phyloP scores from a whole-genome alignment of 139 green algal species.

The Coelastrella sp. region DNA sequence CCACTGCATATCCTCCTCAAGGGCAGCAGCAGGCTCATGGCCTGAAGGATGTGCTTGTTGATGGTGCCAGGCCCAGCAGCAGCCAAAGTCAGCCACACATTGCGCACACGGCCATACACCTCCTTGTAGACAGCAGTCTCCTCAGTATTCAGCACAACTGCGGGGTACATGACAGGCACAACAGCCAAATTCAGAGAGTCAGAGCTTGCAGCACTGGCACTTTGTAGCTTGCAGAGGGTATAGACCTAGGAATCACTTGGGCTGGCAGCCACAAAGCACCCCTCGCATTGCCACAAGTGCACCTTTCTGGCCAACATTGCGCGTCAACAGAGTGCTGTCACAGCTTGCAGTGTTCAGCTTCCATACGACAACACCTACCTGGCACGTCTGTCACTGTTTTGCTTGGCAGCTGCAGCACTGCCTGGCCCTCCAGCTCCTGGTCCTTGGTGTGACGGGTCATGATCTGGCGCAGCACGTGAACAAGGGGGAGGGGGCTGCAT shows the following conservation, averaged over 20 bases:
- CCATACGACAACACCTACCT: not conserved
- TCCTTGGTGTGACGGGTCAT: conserved; percentile 42
- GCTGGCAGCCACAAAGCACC: not conserved
- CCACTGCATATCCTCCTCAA: conserved; percentile 52
- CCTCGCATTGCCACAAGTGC: not conserved
- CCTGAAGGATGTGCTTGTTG: conserved; percentile 68
- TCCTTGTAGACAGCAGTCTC: conserved; percentile 30
- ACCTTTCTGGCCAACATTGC: not conserved
- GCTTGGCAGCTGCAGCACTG: conserved; percentile 25
- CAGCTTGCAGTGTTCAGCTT: not conserved
- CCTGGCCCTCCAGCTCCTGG: conserved; percentile 11
- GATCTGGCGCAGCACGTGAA: conserved; percentile 10
- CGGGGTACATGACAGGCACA: not conserved
- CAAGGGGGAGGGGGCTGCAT: conserved; percentile 17
- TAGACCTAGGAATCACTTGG: too few relatives aligned
- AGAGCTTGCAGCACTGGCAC: not conserved
- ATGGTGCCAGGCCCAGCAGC: conserved; percentile 43
- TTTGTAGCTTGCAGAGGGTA: not conserved
- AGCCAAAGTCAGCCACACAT: conserved; percentile 16
- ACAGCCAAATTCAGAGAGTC: not conserved
- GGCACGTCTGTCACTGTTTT: conserved; percentile 30
- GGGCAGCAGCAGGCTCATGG: conserved; percentile 80
- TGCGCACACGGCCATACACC: conserved; percentile 6
- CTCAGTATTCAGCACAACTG: conserved; percentile 25
- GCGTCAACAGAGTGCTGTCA: too few relatives aligned